A percentile compares a stretch with the other conserved stretches of the same genome.
phyloP scores from a whole-genome alignment of 2,329 filamentous ascomycete species.

The Fusarium redolens region DNA sequence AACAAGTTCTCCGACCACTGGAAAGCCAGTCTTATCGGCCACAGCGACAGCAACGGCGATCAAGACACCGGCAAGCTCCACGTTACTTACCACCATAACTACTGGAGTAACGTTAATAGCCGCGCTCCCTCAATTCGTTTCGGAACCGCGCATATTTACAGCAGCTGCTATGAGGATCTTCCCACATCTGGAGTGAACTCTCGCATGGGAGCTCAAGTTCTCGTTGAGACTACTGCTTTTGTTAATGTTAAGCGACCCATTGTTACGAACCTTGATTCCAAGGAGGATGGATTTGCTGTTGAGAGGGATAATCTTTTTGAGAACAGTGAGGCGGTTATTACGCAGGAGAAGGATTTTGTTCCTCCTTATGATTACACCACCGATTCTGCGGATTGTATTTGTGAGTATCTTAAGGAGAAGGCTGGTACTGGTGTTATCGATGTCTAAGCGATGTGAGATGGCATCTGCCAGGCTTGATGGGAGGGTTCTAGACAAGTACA shows the following conservation, averaged over 20 bases:
- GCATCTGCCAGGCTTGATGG: neutral
- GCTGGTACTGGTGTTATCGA: conserved; percentile 39
- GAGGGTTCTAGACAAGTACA: neutral
- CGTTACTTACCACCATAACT: conserved; percentile 69
- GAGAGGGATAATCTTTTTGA: conserved; percentile 59
- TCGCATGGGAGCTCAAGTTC: conserved; percentile 62
- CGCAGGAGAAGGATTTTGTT: conserved; percentile 48
- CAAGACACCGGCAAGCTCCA: conserved; percentile 67
- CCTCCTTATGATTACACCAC: conserved; percentile 51
- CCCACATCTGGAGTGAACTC: conserved; percentile 63
- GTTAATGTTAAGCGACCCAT: conserved; percentile 56
- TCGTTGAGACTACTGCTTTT: conserved; percentile 64
- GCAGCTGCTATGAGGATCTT: conserved; percentile 61
- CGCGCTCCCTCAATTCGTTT: conserved; percentile 62
- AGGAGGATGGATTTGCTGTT: conserved; percentile 57
- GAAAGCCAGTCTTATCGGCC: conserved; percentile 70
- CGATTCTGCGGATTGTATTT: conserved; percentile 39
- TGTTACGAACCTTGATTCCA: conserved; percentile 57
- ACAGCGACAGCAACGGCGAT: conserved; percentile 61
- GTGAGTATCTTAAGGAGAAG: conserved; percentile 41
- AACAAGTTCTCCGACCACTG: conserved; percentile 57
- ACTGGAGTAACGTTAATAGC: conserved; percentile 66
- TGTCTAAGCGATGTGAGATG: neutral
- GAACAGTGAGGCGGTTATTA: conserved; percentile 49
- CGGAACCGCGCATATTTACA: conserved; percentile 69